Evolutionary conservation across 495 filamentous ascomycete species (phyloP).

Genomic region (Tuber borchii): DNA sequence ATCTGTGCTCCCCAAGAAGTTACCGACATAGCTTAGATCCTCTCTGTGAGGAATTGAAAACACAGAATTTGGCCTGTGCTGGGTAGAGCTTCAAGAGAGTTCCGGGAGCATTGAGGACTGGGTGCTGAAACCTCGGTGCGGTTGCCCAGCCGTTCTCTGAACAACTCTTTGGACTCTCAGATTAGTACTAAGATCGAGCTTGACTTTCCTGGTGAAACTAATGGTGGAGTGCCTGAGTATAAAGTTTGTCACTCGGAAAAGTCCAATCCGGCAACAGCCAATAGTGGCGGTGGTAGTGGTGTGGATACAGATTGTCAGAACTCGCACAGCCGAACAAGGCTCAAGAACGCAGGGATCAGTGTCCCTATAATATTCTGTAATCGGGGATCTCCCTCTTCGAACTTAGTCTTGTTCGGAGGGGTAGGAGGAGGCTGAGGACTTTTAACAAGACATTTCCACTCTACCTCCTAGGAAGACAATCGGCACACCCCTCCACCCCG

Average conservation of each 20-base stretch:
- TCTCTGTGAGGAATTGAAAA: too few species aligned
- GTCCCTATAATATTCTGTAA: too few species aligned
- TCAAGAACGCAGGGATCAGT: constrained; percentile 91
- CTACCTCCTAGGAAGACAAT: too few species aligned
- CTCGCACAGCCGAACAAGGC: constrained; percentile 49
- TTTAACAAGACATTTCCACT: too few species aligned
- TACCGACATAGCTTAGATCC: too few species aligned
- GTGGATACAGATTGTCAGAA: constrained; percentile 47
- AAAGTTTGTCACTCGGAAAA: constrained; percentile 44
- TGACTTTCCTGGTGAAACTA: constrained; percentile 59
- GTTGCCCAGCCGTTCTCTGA: constrained; percentile 44
- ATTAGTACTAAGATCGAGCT: constrained; percentile 82
- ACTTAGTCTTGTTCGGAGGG: too few species aligned
- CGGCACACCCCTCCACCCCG: too few species aligned
- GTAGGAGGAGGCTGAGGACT: too few species aligned
- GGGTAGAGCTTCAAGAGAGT: too few species aligned
- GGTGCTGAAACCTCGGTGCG: constrained; percentile 44
- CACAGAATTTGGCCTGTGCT: too few species aligned
- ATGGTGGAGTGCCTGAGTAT: constrained; percentile 42
- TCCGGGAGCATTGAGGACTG: constrained; percentile 61
- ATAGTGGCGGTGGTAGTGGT: constrained; percentile 47
- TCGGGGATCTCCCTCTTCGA: too few species aligned
- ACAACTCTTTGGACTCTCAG: constrained; percentile 63
- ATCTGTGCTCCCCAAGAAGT: too few species aligned
- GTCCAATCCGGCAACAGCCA: constrained; percentile 41